Conservation (phyloP, 179 eudicot genomes). For the Nepenthes alata region DNA sequence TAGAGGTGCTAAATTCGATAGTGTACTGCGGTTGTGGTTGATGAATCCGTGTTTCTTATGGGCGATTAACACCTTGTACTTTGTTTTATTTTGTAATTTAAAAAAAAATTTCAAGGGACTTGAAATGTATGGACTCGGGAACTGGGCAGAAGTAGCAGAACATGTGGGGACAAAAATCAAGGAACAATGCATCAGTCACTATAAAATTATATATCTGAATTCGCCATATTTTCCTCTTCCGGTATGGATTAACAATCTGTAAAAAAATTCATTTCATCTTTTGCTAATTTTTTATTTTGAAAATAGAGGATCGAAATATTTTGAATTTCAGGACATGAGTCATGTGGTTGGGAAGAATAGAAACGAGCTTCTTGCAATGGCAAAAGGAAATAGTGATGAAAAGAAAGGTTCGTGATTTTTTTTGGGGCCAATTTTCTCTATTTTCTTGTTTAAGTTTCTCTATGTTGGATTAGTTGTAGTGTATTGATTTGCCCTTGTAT, state of each 20-base stretch:
- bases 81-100: slow-evolving; percentile 3
- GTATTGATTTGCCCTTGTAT: too few species aligned
- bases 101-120: slow-evolving; percentile 36
- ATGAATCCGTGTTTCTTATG: neutral
- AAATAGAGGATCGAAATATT: neutral
- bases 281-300: slow-evolving; percentile 1
- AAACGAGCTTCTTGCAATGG: slow-evolving; percentile 68
- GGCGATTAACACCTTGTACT: neutral
- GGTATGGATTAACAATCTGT: slow-evolving; percentile 22
- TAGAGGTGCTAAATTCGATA: slow-evolving; percentile 41
- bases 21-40: neutral
- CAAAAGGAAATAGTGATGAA: slow-evolving; percentile 41
- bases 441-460: neutral
- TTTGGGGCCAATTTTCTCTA: neutral
- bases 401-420: slow-evolving; percentile 32
- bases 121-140: slow-evolving; percentile 77
- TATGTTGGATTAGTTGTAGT: neutral
- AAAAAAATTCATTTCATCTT: neutral
- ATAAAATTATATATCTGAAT: slow-evolving; percentile 35
- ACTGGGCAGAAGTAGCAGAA: slow-evolving; percentile 80
- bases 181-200: slow-evolving; percentile 52
- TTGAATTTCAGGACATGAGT: slow-evolving; percentile 40
- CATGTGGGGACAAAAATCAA: slow-evolving; percentile 69
- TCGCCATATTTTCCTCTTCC: slow-evolving; percentile 66
- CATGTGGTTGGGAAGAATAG: slow-evolving; percentile 61